Evolutionary conservation across 2,329 filamentous ascomycete genomes (phyloP).

Genomic region (Fusarium duplospermum): DNA sequence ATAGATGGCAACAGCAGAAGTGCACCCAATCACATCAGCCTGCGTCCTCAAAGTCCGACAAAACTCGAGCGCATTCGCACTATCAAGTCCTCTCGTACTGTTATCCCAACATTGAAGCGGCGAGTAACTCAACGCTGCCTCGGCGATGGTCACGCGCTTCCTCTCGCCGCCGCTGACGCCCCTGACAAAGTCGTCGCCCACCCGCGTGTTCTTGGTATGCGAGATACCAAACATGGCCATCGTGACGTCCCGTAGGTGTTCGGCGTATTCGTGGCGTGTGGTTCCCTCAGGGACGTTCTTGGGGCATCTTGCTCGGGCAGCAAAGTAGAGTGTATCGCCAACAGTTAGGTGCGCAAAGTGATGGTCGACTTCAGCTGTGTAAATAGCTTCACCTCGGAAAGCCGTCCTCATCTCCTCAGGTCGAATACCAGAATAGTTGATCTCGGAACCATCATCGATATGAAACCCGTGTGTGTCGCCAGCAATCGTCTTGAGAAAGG

Average conservation of each 20-base stretch:
- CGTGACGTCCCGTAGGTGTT: slow-evolving; percentile 73
- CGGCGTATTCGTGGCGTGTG: slow-evolving; percentile 61
- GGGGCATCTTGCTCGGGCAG: slow-evolving; percentile 74
- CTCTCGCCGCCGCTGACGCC: slow-evolving; percentile 65
- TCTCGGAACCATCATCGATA: slow-evolving; percentile 72
- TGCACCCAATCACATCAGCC: slow-evolving; percentile 68
- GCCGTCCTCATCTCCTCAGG: slow-evolving; percentile 77
- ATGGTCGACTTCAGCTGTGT: slow-evolving; percentile 83
- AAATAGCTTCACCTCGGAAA: slow-evolving; percentile 85
- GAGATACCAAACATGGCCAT: slow-evolving; percentile 79
- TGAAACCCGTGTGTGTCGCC: slow-evolving; percentile 83
- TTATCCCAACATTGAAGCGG: slow-evolving; percentile 79
- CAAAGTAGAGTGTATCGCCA: slow-evolving; percentile 80
- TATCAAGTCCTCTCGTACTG: slow-evolving; percentile 72
- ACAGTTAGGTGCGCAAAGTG: slow-evolving; percentile 81
- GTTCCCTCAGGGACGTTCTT: slow-evolving; percentile 69
- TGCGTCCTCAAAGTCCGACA: slow-evolving; percentile 69
- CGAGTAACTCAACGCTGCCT: slow-evolving; percentile 49
- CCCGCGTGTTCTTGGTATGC: slow-evolving; percentile 74
- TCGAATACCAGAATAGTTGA: slow-evolving; percentile 79
- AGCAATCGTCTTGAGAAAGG: slow-evolving; percentile 82
- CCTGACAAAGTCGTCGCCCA: slow-evolving; percentile 78
- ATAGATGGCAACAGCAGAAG: slow-evolving; percentile 72
- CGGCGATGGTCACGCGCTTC: slow-evolving; percentile 54
- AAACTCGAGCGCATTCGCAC: slow-evolving; percentile 74